A percentile compares a stretch with the other conserved stretches of the same genome.
phyloP scores from a whole-genome alignment of 441 rosid species.

The Biscutella laevigata region DNA sequence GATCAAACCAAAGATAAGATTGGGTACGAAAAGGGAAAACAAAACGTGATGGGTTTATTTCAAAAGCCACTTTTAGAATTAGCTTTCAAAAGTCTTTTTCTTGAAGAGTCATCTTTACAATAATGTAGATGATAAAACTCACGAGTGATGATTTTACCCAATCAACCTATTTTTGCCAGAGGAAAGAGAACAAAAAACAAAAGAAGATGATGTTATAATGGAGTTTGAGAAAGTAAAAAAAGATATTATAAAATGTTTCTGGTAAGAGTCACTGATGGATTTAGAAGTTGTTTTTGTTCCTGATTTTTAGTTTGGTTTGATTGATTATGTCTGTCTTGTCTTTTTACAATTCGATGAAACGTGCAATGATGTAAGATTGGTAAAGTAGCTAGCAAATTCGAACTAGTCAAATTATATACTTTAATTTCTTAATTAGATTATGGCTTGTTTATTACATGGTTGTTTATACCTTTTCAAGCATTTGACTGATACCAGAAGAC shows the following conservation, averaged over 20 bases:
- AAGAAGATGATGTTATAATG: background rate
- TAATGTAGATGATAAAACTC: conserved; percentile 19
- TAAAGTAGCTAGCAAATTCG: conserved; percentile 24
- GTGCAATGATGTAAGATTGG: conserved; percentile 29
- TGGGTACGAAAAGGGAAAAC: conserved; percentile 1
- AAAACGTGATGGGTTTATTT: conserved; percentile 7
- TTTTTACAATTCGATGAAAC: conserved; percentile 19
- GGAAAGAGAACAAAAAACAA: background rate
- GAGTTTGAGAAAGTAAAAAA: background rate
- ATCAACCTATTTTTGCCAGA: conserved; percentile 10
- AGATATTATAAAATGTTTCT: no score
- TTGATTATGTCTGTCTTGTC: conserved; percentile 24
- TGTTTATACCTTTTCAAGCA: conserved; percentile 6
- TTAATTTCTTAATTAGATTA: background rate
- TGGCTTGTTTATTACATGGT: conserved; percentile 7
- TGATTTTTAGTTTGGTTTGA: conserved; percentile 12
- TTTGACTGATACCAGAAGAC: conserved; percentile 6
- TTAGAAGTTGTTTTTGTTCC: background rate
- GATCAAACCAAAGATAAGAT: conserved; percentile 20
- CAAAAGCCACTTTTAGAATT: conserved; percentile 25
- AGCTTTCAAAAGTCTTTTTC: conserved; percentile 27
- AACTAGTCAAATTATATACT: conserved; percentile 18
- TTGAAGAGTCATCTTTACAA: conserved; percentile 25
- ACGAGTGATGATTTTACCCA: conserved; percentile 20
- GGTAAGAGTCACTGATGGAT: conserved; percentile 17